A percentile compares a stretch with the other conserved stretches of the same genome.
Conservation (phyloP, 345 rosid species). For the Salix dunnii region DNA sequence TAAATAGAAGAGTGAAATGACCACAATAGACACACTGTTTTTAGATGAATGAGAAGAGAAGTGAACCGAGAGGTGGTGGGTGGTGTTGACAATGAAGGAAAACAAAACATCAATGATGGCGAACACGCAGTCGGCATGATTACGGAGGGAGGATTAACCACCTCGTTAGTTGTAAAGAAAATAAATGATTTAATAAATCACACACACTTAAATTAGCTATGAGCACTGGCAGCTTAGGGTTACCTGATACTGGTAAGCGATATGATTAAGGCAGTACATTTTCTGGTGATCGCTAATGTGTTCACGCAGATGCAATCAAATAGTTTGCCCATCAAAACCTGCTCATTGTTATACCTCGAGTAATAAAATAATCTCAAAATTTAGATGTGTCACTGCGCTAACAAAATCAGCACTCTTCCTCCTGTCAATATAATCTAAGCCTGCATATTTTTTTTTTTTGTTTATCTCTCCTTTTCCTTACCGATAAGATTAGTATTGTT, state of each 20-base stretch:
- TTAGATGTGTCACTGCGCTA: too few relatives aligned
- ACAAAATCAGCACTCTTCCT: too few relatives aligned
- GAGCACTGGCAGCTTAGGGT: background rate
- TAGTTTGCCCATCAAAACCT: background rate
- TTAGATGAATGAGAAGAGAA: background rate
- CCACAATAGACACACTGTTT: background rate
- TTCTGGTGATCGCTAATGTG: background rate
- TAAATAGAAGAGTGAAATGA: background rate
- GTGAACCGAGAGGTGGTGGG: background rate
- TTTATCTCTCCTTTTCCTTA: too few relatives aligned
- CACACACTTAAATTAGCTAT: background rate
- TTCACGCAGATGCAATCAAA: background rate
- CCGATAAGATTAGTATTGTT: too few relatives aligned
- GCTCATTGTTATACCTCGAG: background rate
- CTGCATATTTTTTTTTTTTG: too few relatives aligned
- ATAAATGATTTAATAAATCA: background rate
- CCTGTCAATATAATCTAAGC: too few relatives aligned
- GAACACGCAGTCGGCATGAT: conserved; percentile 12
- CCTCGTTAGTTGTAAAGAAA: background rate
- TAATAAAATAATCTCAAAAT: too few relatives aligned
- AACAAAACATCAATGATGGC: conserved; percentile 20
- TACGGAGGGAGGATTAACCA: background rate
- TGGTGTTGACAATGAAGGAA: background rate
- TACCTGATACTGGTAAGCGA: background rate
- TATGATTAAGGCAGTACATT: background rate